phyloP scores from a whole-genome alignment of 2,329 filamentous ascomycete genomes.

The Aspergillus melleus region DNA sequence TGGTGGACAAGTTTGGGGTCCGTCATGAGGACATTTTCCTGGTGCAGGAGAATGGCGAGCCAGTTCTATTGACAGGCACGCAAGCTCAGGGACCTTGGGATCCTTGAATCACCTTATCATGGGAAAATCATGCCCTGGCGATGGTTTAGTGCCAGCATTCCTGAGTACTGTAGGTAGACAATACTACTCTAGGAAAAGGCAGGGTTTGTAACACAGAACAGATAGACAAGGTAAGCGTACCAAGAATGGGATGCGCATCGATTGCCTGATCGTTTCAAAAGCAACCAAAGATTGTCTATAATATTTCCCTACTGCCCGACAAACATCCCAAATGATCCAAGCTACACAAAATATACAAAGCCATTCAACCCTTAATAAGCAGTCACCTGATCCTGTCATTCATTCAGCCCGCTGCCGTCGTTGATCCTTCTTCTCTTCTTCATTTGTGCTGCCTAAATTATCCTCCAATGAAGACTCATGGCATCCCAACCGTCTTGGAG shows the following conservation, averaged over 20 bases:
- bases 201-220: no score
- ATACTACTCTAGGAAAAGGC: no score
- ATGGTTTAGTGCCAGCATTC: background rate
- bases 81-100: constrained; percentile 56
- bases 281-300: no score
- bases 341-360: no score
- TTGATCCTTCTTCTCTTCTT: background rate
- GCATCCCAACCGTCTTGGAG: background rate
- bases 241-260: background rate
- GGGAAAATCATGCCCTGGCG: background rate
- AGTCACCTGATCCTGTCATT: background rate
- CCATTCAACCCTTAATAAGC: background rate
- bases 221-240: no score
- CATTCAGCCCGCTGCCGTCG: no score
- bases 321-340: no score
- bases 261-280: background rate
- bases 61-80: constrained; percentile 57
- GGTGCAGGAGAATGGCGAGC: constrained; percentile 54
- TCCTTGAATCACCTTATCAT: constrained; percentile 32
- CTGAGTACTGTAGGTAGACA: background rate
- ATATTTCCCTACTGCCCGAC: no score
- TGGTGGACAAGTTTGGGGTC: constrained; percentile 61
- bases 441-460: background rate
- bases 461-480: background rate
- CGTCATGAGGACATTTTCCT: constrained; percentile 64